phyloP scores from a whole-genome alignment of 2,329 filamentous ascomycete genomes.

The Zymoseptoria ardabiliae region DNA sequence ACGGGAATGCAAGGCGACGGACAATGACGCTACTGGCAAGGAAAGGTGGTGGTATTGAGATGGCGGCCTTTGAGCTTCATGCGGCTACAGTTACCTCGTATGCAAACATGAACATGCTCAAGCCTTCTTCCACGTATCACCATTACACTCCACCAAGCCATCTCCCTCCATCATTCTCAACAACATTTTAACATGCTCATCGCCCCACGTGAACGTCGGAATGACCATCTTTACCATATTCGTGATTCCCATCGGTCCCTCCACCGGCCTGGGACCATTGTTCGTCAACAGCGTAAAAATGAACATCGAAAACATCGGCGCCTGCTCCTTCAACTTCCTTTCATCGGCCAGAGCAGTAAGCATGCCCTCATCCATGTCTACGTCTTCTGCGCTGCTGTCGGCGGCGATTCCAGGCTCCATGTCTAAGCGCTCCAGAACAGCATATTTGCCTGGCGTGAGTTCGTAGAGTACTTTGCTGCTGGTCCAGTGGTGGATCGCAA shows the following conservation, averaged over 20 bases:
- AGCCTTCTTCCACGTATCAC: conserved; percentile 27
- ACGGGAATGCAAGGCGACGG: too few species aligned
- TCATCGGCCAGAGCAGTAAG: conserved; percentile 39
- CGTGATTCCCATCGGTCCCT: conserved; percentile 75
- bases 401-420: conserved; percentile 22
- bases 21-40: too few species aligned
- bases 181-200: conserved; percentile 79
- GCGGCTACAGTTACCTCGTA: too few species aligned
- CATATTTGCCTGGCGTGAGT: conserved; percentile 46
- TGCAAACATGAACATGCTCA: too few species aligned
- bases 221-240: conserved; percentile 96
- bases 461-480: conserved; percentile 58
- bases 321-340: conserved; percentile 59
- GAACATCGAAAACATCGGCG: conserved; percentile 79
- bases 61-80: too few species aligned
- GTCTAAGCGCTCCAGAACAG: conserved; percentile 60
- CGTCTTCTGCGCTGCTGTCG: conserved; percentile 19
- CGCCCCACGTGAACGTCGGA: conserved; percentile 79
- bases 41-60: too few species aligned
- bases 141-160: conserved; percentile 50
- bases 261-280: conserved; percentile 44
- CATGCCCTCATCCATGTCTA: conserved; percentile 27
- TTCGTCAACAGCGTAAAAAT: conserved; percentile 94
- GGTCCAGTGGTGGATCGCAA: conserved; percentile 66
- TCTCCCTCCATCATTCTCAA: conserved; percentile 68